These are phyloP conservation scores for Erodium maritimum DNA, from an alignment of 345 rosid species.

Conservation along the genomic window DNA sequence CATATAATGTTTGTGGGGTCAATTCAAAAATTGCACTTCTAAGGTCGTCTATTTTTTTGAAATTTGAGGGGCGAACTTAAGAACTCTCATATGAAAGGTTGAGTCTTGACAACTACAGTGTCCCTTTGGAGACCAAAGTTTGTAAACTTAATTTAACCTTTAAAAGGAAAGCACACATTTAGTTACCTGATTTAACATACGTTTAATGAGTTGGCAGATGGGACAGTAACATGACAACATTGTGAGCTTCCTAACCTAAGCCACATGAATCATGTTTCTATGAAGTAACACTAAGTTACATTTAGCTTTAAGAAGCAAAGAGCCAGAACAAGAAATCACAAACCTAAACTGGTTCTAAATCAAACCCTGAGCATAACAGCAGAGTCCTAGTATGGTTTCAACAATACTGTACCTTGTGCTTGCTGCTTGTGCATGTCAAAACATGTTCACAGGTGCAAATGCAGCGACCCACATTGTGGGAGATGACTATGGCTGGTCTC, in stretches of 20 bases:
- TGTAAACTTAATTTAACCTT: no score
- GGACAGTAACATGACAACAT: not conserved
- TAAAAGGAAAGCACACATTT: no score
- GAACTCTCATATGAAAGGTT: no score
- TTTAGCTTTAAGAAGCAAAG: not conserved
- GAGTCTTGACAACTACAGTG: no score
- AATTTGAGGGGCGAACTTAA: no score
- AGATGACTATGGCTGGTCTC: conserved; percentile 26
- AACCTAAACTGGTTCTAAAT: not conserved
- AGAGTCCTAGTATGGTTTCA: not conserved
- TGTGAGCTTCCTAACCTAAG: conserved; percentile 4
- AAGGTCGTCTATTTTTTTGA: no score
- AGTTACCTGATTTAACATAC: no score
- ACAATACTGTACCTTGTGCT: not conserved
- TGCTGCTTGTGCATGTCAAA: conserved; percentile 2
- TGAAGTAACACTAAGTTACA: not conserved
- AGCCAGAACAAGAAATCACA: not conserved
- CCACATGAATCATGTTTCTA: not conserved
- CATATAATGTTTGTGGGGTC: no score
- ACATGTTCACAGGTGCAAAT: not conserved
- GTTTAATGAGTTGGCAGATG: no score
- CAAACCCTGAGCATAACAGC: not conserved
- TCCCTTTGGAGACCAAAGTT: no score
- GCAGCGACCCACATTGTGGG: conserved; percentile 19
- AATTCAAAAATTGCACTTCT: no score